These are phyloP conservation scores for Phaeosphaeriaceae sp. DNA, from an alignment of 2,329 filamentous ascomycete genomes.

Conservation along the genomic window DNA sequence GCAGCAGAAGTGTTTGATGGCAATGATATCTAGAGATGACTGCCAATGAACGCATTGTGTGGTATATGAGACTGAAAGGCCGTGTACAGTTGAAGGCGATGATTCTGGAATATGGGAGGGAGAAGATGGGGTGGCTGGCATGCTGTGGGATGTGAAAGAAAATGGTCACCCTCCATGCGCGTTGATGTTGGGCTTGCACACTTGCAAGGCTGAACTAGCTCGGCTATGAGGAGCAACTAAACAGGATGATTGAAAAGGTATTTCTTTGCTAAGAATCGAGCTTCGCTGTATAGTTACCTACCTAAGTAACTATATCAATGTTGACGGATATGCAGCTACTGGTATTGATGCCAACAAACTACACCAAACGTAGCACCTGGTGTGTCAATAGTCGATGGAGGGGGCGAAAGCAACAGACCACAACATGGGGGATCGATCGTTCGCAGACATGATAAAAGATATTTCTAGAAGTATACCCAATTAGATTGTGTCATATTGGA, in stretches of 20 bases:
- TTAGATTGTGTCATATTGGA: background rate
- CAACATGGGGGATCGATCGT: too few relatives aligned
- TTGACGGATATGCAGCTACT: too few relatives aligned
- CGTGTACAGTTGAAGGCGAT: constrained; percentile 26
- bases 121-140: constrained; percentile 1
- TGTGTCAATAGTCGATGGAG: background rate
- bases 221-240: background rate
- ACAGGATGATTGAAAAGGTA: background rate
- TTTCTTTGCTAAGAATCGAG: background rate
- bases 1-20: constrained; percentile 47
- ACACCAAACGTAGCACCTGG: too few relatives aligned
- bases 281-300: too few relatives aligned
- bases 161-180: background rate
- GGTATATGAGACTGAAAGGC: constrained; percentile 32
- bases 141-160: constrained; percentile 8
- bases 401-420: background rate
- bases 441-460: too few relatives aligned
- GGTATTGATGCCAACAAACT: too few relatives aligned
- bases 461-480: too few relatives aligned
- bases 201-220: constrained; percentile 28
- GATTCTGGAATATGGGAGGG: too few relatives aligned
- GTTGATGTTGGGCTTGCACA: constrained; percentile 12
- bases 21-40: constrained; percentile 45
- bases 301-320: too few relatives aligned
- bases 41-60: constrained; percentile 45